Base-by-base conservation (phyloP, 2,329 filamentous ascomycete genomes). In the Gaeumannomyces tritici region DNA sequence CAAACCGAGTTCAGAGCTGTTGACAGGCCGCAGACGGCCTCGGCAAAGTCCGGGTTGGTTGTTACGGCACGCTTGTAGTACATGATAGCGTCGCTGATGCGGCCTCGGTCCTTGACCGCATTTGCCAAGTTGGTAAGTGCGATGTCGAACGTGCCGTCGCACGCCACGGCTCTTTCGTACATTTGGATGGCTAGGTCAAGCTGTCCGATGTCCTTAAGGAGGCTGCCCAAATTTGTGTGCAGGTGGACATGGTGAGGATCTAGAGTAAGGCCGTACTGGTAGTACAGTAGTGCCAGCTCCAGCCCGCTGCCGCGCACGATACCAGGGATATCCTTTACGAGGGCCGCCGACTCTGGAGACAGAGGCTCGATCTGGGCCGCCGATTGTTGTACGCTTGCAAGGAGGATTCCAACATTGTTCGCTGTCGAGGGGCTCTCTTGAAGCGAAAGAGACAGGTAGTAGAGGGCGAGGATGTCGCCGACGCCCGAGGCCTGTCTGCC, bases 1-100 rank as follows among this genome's bases (percentile, higher is more conserved):
- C 95, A 99, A 7, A 99, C 93, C 8, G 95, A 98, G 72, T 97
- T 98, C 61, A 99, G 79, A 1, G 95, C 93, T 63, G 96, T 98
- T 1, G 92, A 93, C 61, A 99, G 82, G 9, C 95, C 95, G 73
- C 95, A 99, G 0, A 99, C 93, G 8, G 95, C 95, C 76, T 99
- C 95, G 1, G 95, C 91, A 75, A 99, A 99, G 42, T 96, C 89
- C 0, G 95, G 93, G 68, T 95, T 99, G n/a, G 93, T 87, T 42
- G 83, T 82, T 12, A 99, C 93, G 54, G 95, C 95, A 66, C 93
- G 86, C 70, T 86, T 90, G 77, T 99, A 99, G 73, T 96, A 98
- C 29, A 79, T 77, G 64, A 99, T 98, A 1, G 95, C 95, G 72
- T 99, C 95, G 63, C 87, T 89, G 67, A 98, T 91, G 56, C 90